Conservation (phyloP, 371 early-diverging fungal species). For the Circinella umbellata region DNA sequence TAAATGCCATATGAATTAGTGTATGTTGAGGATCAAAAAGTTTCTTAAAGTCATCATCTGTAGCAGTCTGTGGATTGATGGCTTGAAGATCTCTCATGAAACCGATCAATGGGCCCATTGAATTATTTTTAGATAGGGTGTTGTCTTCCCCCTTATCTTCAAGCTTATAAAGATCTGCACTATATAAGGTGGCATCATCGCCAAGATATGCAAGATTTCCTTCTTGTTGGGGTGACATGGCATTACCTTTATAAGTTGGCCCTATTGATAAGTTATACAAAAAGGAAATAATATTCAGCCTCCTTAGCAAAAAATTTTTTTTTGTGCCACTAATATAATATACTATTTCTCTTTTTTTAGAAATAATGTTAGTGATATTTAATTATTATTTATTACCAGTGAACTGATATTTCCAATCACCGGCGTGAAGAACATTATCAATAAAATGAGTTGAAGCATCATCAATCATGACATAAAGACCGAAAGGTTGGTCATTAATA, state of each 20-base stretch:
- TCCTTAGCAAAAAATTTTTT: not conserved
- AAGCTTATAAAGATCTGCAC: conserved; percentile 41
- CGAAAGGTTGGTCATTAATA: conserved; percentile 49
- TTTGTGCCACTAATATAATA: not conserved
- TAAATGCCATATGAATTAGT: conserved; percentile 48
- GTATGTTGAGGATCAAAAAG: conserved; percentile 36
- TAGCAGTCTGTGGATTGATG: conserved; percentile 25
- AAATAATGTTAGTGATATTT: no score
- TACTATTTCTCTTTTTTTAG: no score
- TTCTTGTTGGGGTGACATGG: conserved; percentile 23
- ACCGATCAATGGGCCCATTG: conserved; percentile 22
- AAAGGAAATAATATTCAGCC: not conserved
- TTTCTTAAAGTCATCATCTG: conserved; percentile 31
- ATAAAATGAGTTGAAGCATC: conserved; percentile 51
- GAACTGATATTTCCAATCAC: conserved; percentile 17
- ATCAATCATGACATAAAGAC: conserved; percentile 54
- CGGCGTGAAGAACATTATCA: conserved; percentile 40
- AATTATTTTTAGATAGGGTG: conserved; percentile 13
- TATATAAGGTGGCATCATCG: conserved; percentile 31
- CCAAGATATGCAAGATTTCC: conserved; percentile 36
- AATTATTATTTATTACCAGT: not conserved
- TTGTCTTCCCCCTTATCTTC: conserved; percentile 33
- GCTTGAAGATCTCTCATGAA: conserved; percentile 23
- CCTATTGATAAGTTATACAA: conserved; percentile 14
- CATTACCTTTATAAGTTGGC: conserved; percentile 34